Conservation (phyloP, 2,329 filamentous ascomycete genomes). For the Trematosphaeria pertusa region DNA sequence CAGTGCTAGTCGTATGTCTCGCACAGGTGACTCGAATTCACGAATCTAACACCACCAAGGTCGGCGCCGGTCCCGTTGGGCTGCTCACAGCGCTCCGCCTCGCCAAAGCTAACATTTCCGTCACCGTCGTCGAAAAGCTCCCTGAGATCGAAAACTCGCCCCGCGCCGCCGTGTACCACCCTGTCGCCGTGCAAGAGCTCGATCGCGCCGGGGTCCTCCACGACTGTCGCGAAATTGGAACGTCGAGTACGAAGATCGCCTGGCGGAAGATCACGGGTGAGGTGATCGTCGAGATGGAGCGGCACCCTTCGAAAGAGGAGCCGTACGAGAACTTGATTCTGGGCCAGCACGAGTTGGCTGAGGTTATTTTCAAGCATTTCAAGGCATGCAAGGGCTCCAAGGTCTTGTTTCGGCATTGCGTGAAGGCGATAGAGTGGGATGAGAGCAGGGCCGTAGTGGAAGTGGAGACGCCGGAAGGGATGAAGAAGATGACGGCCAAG, state of each 20-base stretch:
- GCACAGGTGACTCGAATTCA: background rate
- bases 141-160: conserved; percentile 11
- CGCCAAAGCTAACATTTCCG: conserved; percentile 4
- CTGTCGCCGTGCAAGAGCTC: conserved; percentile 12
- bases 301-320: conserved; percentile 21
- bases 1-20: conserved; percentile 3
- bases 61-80: conserved; percentile 13
- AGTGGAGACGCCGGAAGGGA: conserved; percentile 5
- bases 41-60: background rate
- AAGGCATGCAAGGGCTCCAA: conserved; percentile 1
- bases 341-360: conserved; percentile 22
- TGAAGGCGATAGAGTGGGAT: conserved; percentile 3
- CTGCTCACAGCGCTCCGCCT: conserved; percentile 7
- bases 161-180: conserved; percentile 11
- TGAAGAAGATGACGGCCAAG: background rate
- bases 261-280: conserved; percentile 12
- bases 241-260: conserved; percentile 6
- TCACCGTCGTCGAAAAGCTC: conserved; percentile 7
- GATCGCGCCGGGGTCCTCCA: conserved; percentile 8
- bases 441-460: background rate
- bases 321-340: conserved; percentile 24
- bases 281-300: conserved; percentile 10
- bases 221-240: conserved; percentile 9
- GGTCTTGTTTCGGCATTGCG: conserved; percentile 5
- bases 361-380: conserved; percentile 21